phyloP scores from a whole-genome alignment of 139 green algal species.

The Marvania coccoides region DNA sequence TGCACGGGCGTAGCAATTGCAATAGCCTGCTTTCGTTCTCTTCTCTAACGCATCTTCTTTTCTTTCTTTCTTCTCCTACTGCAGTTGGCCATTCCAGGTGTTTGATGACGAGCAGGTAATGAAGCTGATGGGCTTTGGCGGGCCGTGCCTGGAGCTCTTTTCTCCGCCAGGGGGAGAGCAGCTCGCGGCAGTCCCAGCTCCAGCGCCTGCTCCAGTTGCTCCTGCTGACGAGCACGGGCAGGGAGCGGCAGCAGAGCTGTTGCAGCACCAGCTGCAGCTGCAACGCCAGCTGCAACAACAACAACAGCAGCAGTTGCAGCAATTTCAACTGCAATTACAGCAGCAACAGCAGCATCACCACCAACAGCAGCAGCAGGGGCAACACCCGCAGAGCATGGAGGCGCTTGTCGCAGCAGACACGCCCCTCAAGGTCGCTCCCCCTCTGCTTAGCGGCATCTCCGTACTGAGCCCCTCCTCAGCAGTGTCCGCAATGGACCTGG shows the following conservation, averaged over 20 bases:
- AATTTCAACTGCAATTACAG: background rate
- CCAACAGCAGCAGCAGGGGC: background rate
- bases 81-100: constrained; percentile 68
- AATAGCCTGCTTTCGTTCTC: no score
- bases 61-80: no score
- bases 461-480: background rate
- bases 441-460: background rate
- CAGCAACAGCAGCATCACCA: background rate
- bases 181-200: no score
- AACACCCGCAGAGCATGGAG: background rate
- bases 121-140: constrained; percentile 40
- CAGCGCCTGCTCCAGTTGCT: no score
- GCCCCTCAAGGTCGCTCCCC: background rate
- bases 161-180: no score
- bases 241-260: background rate
- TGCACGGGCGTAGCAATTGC: no score
- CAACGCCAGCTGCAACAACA: background rate
- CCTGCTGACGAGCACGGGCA: background rate
- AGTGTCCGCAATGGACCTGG: constrained; percentile 4
- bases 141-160: background rate
- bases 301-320: background rate
- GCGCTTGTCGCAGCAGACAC: background rate
- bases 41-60: no score
- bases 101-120: constrained; percentile 78
- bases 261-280: background rate